Evolutionary conservation across 176 grass and related monocot species (phyloP).

Genomic region (Aegilops tauschii): DNA sequence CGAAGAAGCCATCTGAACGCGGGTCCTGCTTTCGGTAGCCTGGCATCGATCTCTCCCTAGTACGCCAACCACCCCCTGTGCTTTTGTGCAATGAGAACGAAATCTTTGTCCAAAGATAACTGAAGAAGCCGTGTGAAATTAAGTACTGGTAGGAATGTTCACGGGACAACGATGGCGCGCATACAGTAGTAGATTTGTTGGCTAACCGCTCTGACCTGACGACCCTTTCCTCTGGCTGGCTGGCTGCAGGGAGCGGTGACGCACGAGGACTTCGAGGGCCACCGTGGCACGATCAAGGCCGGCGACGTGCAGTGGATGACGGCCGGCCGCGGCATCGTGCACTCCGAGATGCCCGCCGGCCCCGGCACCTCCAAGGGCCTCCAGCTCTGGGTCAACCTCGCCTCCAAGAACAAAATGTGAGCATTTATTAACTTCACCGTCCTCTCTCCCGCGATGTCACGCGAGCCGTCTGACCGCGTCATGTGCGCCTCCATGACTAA

Average conservation of each 20-base stretch:
- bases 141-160: background rate
- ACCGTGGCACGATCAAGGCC: conserved; percentile 88
- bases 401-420: conserved; percentile 93
- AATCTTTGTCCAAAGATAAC: background rate
- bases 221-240: background rate
- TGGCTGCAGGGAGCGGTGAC: conserved; percentile 70
- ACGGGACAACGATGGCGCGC: background rate
- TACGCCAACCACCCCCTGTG: conserved; percentile 9
- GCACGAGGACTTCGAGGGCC: conserved; percentile 90
- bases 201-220: background rate
- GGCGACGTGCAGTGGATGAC: conserved; percentile 99
- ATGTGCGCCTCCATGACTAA: background rate
- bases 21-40: background rate
- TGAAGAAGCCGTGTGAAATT: background rate
- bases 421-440: background rate
- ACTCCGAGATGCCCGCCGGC: conserved; percentile 89
- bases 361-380: conserved; percentile 72
- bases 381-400: conserved; percentile 98
- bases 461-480: background rate
- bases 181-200: background rate
- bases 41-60: background rate
- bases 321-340: conserved; percentile 87
- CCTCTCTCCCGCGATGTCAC: background rate
- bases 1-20: background rate
- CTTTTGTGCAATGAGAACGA: background rate